Percentiles rank a stretch among this genome's conserved stretches.
Conservation (phyloP, 2,329 filamentous ascomycete genomes). For the Trematosphaeria pertusa region DNA sequence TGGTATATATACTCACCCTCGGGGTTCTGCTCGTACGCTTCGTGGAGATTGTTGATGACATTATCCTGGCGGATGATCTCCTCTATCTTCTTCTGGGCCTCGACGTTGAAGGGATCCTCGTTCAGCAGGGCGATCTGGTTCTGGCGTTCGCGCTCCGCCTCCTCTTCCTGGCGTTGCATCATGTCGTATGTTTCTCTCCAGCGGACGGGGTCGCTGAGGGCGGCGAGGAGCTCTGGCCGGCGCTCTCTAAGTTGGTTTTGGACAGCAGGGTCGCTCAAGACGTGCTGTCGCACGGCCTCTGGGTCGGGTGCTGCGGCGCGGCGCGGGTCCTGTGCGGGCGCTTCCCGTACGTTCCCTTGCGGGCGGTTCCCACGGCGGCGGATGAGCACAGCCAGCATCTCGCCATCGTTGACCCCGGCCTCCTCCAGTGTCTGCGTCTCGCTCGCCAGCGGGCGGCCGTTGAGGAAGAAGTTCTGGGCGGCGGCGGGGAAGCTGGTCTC, state of each 20-base stretch:
- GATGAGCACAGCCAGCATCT: slow-evolving; percentile 91
- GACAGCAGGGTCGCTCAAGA: slow-evolving; percentile 78
- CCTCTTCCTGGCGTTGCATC: slow-evolving; percentile 72
- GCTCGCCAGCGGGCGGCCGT: slow-evolving; percentile 80
- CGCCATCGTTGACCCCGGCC: slow-evolving; percentile 81
- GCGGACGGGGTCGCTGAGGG: slow-evolving; percentile 74
- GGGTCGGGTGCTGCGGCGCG: slow-evolving; percentile 58
- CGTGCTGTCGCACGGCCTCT: slow-evolving; percentile 82
- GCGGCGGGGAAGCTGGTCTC: slow-evolving; percentile 76
- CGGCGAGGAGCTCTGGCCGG: slow-evolving; percentile 78
- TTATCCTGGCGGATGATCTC: slow-evolving; percentile 96
- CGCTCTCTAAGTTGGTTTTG: slow-evolving; percentile 73
- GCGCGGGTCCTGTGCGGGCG: slow-evolving; percentile 11
- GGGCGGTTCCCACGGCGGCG: slow-evolving; percentile 39
- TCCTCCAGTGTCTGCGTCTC: slow-evolving; percentile 82
- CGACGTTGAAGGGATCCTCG: slow-evolving; percentile 91
- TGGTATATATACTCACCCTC: slow-evolving; percentile 71
- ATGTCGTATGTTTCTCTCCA: slow-evolving; percentile 77
- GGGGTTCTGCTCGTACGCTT: slow-evolving; percentile 95
- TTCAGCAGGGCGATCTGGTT: slow-evolving; percentile 86
- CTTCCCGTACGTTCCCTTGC: slow-evolving; percentile 15
- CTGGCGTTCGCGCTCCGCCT: slow-evolving; percentile 77
- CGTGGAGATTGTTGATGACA: slow-evolving; percentile 94
- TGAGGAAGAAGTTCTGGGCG: slow-evolving; percentile 87
- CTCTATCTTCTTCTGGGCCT: slow-evolving; percentile 90